A percentile compares a stretch with the other conserved stretches of the same genome.
These are phyloP conservation scores for Exserohilum rostratum DNA, from an alignment of 2,329 filamentous ascomycete genomes.

Conservation along the genomic window DNA sequence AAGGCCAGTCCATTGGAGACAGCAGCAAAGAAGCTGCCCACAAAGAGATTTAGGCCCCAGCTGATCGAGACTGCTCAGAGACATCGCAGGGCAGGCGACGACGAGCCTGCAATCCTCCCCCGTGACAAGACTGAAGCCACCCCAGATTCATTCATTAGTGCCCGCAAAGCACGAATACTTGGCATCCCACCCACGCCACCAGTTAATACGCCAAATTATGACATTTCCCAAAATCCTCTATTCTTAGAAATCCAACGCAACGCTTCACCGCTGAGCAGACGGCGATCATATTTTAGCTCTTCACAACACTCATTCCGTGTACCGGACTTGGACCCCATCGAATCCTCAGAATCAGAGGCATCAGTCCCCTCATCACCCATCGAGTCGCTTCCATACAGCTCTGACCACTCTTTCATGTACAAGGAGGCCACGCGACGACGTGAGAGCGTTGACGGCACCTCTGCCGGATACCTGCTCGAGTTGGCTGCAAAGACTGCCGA, in stretches of 20 bases:
- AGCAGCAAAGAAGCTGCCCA: conserved; percentile 30
- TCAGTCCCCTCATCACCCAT: conserved; percentile 55
- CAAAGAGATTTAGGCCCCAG: conserved; percentile 72
- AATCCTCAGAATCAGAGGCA: conserved; percentile 64
- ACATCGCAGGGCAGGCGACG: conserved; percentile 70
- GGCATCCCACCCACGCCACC: conserved; percentile 55
- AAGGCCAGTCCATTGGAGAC: conserved; percentile 39
- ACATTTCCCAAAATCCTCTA: conserved; percentile 40
- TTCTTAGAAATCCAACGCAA: conserved; percentile 46
- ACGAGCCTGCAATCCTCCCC: conserved; percentile 65
- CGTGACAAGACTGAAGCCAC: conserved; percentile 76
- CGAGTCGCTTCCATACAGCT: conserved; percentile 53
- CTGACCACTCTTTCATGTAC: conserved; percentile 57
- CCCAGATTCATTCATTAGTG: conserved; percentile 51
- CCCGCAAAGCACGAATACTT: conserved; percentile 52
- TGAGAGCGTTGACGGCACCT: conserved; percentile 76
- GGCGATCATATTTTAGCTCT: conserved; percentile 44
- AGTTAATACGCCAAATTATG: conserved; percentile 43
- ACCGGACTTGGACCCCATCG: conserved; percentile 67
- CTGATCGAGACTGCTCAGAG: conserved; percentile 80
- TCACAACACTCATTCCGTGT: conserved; percentile 63
- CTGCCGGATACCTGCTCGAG: conserved; percentile 77
- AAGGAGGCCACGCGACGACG: conserved; percentile 61
- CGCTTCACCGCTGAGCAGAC: conserved; percentile 36
- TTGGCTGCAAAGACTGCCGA: conserved; percentile 81